A percentile compares a stretch with the other conserved stretches of the same genome.
Conservation (phyloP, 2,329 filamentous ascomycete genomes). For the Sarocladium strictum region DNA sequence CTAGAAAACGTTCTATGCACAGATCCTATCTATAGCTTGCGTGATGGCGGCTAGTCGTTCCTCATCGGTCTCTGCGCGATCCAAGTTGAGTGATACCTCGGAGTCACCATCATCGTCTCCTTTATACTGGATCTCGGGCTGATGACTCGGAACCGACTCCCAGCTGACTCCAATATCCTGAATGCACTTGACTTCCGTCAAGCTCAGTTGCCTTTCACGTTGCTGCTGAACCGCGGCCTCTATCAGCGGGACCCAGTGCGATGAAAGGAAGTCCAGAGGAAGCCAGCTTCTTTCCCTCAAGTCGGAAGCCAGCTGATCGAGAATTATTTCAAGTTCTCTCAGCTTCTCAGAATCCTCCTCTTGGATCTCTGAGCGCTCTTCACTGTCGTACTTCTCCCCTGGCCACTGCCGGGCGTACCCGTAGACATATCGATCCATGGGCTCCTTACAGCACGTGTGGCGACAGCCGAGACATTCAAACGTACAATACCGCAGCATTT, state of each 20-base stretch:
- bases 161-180: neutral
- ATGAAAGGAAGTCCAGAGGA: neutral
- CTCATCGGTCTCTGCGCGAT: neutral
- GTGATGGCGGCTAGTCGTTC: neutral
- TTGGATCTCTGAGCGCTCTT: neutral
- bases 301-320: neutral
- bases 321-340: neutral
- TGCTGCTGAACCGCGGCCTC: neutral
- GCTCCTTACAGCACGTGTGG: neutral
- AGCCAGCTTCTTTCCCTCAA: neutral
- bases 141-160: neutral
- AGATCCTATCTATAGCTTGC: neutral
- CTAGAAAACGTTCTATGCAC: neutral
- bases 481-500: neutral
- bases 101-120: neutral
- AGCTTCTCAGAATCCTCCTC: slow-evolving; percentile 3
- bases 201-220: neutral
- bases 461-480: neutral
- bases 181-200: neutral
- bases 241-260: neutral
- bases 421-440: neutral
- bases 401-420: neutral
- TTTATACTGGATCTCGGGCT: neutral
- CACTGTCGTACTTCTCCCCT: neutral
- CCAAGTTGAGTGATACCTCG: neutral